Conservation (phyloP, 2,329 filamentous ascomycete species). For the Metarhizium guizhouense region DNA sequence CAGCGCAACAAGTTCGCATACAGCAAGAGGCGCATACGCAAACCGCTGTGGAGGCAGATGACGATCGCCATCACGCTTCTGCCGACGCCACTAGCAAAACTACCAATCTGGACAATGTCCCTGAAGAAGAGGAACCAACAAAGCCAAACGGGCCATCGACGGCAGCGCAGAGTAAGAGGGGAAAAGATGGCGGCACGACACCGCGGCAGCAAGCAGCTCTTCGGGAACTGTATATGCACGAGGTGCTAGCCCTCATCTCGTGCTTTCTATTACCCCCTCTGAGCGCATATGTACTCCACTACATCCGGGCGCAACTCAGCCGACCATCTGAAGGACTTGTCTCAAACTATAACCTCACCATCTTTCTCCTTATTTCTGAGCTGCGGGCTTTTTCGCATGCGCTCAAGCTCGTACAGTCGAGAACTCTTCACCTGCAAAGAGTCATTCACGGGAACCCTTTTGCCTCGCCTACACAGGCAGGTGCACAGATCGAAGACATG, state of each 20-base stretch:
- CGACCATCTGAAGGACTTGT: conserved; percentile 78
- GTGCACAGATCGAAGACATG: conserved; percentile 45
- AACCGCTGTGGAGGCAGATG: conserved; percentile 1
- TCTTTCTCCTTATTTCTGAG: conserved; percentile 83
- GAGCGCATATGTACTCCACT: conserved; percentile 77
- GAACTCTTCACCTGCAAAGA: conserved; percentile 74
- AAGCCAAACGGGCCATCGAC: not conserved
- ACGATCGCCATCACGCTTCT: not conserved
- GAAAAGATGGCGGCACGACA: conserved; percentile 10
- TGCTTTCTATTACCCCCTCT: conserved; percentile 73
- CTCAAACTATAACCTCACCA: conserved; percentile 85
- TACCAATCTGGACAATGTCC: conserved; percentile 33
- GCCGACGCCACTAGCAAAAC: conserved; percentile 33
- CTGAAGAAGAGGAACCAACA: not conserved
- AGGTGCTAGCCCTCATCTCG: conserved; percentile 62
- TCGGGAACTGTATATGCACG: conserved; percentile 63
- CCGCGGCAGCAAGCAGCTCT: conserved; percentile 32
- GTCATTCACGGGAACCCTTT: conserved; percentile 51
- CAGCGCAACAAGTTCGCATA: conserved; percentile 54
- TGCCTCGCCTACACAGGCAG: conserved; percentile 18
- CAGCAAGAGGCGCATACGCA: conserved; percentile 32
- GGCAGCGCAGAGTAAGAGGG: not conserved
- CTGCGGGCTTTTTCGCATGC: conserved; percentile 74
- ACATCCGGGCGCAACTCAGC: conserved; percentile 71
- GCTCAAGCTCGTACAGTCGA: conserved; percentile 67